Evolutionary conservation across 2,329 filamentous ascomycete species (phyloP), one percentile per base, ranked within the genome.

Genomic region (Neurospora sp.): DNA sequence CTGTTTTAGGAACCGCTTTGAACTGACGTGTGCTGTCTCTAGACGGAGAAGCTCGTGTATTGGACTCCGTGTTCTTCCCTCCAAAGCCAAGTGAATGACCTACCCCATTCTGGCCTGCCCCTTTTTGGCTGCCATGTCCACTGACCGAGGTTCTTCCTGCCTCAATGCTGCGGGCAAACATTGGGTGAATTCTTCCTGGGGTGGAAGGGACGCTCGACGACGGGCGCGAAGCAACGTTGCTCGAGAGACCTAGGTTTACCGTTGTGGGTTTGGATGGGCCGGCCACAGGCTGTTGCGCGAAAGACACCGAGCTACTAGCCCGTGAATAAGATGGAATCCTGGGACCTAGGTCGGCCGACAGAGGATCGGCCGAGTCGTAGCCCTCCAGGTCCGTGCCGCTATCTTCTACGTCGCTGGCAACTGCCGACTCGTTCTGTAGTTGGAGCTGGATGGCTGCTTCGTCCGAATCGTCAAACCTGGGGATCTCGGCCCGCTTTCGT

Each of bases 391-490:
- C 70, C 4, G 52, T 52, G 19, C 39, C 58, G 38, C 33, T 62
- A n/a, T 67, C 68, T 6, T 68, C 69, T 5, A 38, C 67, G 40
- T n/a, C 68, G 38, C 42, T n/a, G 13, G 52, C 66, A 2, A 4
- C 23, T 28, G 23, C 23, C 23, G 23, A 28, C 23, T 75, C 74
- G 11, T 62, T 71, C 23, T 74, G 73, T 19, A 79, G 67, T 46
- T 79, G 79, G 66, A 71, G 74, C 9, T 68, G 74, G 66, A 81
- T 76, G 23, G 78, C 78, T 4, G 73, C 72, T 40, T 79, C 74
- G n/a, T 75, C 74, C 8, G 73, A 75, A 1, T 73, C 73, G 1
- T 73, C 75, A 6, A 77, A 73, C 6, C 52, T 9, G 52, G 52
- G 52, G 23, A 76, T 7, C n/a, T 74, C 74, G 2, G 75, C 76